Evolutionary conservation across 768 basidiomycete species (phyloP).

Genomic region (Gloeopeniophorella convolvens): DNA sequence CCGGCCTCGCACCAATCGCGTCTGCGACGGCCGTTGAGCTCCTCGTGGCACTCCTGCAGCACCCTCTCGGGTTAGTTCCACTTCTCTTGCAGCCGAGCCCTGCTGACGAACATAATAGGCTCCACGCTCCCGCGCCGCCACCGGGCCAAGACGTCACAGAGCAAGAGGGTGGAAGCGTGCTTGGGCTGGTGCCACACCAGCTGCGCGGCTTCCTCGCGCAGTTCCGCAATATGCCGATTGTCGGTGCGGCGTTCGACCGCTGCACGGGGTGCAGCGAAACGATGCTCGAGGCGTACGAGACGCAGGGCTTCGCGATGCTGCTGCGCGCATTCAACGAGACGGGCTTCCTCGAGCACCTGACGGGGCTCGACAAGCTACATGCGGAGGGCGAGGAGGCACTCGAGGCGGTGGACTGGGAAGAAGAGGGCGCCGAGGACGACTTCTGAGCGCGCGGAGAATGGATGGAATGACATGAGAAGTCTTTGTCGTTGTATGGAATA

Average conservation of each 20-base stretch:
- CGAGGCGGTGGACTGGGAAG: conserved; percentile 45
- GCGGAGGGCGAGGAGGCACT: conserved; percentile 45
- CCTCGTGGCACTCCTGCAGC: conserved; percentile 81
- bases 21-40: conserved; percentile 90
- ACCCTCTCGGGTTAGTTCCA: conserved; percentile 65
- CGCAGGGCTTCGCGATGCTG: conserved; percentile 75
- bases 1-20: conserved; percentile 90
- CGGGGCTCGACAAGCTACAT: conserved; percentile 50
- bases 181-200: conserved; percentile 92
- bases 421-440: conserved; percentile 30
- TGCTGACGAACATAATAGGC: conserved; percentile 28
- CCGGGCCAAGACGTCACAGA: conserved; percentile 31
- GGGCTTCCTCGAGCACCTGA: conserved; percentile 59
- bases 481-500: no score
- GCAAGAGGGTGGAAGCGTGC: conserved; percentile 39
- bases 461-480: not conserved
- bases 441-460: conserved; percentile 28
- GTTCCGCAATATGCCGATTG: conserved; percentile 78
- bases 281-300: conserved; percentile 75
- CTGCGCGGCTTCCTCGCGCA: conserved; percentile 85
- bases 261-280: conserved; percentile 90
- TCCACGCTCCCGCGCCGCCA: conserved; percentile 68
- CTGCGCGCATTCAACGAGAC: conserved; percentile 79
- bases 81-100: conserved; percentile 1
- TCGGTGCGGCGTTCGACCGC: conserved; percentile 76